Percentiles rank a stretch among this genome's conserved stretches.
These are phyloP conservation scores for Trebouxia gelatinosa DNA, from an alignment of 163 green algal genomes.

Conservation along the genomic window DNA sequence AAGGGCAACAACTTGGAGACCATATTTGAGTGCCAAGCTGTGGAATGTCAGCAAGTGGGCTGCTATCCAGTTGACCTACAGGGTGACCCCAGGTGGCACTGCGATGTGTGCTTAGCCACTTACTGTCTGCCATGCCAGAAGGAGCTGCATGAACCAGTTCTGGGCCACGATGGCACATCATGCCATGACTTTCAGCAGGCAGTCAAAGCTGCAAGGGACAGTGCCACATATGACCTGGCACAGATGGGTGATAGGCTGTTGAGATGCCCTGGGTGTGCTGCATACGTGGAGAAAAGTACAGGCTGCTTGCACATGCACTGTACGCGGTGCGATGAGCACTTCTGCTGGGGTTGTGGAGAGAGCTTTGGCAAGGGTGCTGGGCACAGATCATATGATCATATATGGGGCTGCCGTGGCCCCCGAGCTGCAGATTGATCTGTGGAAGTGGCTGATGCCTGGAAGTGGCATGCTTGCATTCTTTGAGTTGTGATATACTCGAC, in stretches of 20 bases:
- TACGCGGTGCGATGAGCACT: not conserved
- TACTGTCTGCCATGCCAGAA: conserved; percentile 8
- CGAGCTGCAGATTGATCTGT: too few species aligned
- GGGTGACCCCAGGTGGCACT: too few species aligned
- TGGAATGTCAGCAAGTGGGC: not conserved
- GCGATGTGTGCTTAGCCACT: not conserved
- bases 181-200: not conserved
- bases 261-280: not conserved
- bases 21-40: not conserved
- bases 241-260: not conserved
- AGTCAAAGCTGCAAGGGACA: not conserved
- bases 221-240: not conserved
- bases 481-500: too few species aligned
- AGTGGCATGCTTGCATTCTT: too few species aligned
- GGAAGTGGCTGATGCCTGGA: too few species aligned
- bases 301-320: conserved; percentile 6
- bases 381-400: conserved; percentile 4
- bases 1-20: not conserved
- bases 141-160: not conserved
- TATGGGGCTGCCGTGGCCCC: not conserved
- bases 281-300: not conserved
- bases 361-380: not conserved
- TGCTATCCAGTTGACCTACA: too few species aligned
- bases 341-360: conserved; percentile 16
- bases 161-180: not conserved